Evolutionary conservation across 768 basidiomycete genomes (phyloP), one percentile per base, ranked within the genome.

Genomic region (Boletus vinaceobasis): DNA sequence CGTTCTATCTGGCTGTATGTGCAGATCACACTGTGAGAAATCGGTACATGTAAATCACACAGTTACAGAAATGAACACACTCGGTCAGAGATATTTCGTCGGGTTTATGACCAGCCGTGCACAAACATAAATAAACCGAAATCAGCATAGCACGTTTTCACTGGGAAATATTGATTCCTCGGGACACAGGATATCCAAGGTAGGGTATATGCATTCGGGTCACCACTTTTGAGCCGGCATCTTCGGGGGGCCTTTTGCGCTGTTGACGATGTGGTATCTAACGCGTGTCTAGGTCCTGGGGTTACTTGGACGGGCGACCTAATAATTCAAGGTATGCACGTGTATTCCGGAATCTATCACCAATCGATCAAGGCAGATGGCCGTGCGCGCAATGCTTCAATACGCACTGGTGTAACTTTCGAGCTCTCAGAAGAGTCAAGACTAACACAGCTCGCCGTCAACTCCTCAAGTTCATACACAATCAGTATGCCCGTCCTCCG

Each of bases 401-500:
- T 15, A 36, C 15, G 35, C 17, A 15, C 7, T 7, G 4, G n/a
- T n/a, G n/a, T n/a, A n/a, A n/a, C 36, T 8, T 8, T 8, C 17
- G 17, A n/a, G 17, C 36, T 37, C 36, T 37, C 36, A 39, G 38
- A n/a, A n/a, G n/a, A n/a, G n/a, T n/a, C n/a, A 26, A 23, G 23
- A 23, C 23, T 14, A 43, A 43, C 13, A 8, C 14, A 19, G 19
- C 43, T 19, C 7, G 11, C 43, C n/a, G 29, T 19, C 29, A n/a
- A 6, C n/a, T 19, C 8, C 29, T 45, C 44, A 27, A 19, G n/a
- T 31, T 26, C 40, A 23, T 23, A 23, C 23, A 19, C 43, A 31
- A 17, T 21, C 14, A 33, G 3, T 43, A 63, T 63, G 62, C 58
- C 62, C 14, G 4, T 57, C 39, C 27, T 64, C 21, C 48, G 55